Percentiles rank a stretch among this genome's conserved stretches.
These are phyloP conservation scores for Geopyxis carbonaria DNA, from an alignment of 495 filamentous ascomycete species.

Conservation along the genomic window DNA sequence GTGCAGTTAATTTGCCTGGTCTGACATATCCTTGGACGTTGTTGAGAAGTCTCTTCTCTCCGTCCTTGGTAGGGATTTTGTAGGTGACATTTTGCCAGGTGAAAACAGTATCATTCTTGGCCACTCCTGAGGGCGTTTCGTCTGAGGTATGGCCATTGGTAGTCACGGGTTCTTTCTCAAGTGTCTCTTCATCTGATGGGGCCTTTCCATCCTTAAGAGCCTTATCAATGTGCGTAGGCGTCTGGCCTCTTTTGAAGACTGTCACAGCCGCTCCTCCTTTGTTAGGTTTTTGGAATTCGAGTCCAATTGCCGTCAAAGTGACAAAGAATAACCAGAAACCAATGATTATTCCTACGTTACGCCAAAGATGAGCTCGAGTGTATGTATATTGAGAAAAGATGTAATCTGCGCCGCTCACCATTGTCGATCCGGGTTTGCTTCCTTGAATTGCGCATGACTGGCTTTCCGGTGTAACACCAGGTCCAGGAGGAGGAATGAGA, in stretches of 20 bases:
- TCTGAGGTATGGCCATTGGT: not conserved
- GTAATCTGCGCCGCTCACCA: slow-evolving; percentile 37
- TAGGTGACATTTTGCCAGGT: slow-evolving; percentile 71
- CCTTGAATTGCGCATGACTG: slow-evolving; percentile 47
- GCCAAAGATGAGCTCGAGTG: slow-evolving; percentile 42
- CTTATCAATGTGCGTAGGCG: slow-evolving; percentile 36
- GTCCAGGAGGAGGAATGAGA: slow-evolving; percentile 32
- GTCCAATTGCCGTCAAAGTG: slow-evolving; percentile 41
- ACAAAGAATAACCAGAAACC: slow-evolving; percentile 50
- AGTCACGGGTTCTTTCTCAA: slow-evolving; percentile 21
- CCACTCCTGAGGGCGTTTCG: slow-evolving; percentile 30
- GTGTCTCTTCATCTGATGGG: slow-evolving; percentile 34
- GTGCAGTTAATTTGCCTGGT: slow-evolving; percentile 53
- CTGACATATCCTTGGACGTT: slow-evolving; percentile 53
- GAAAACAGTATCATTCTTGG: slow-evolving; percentile 47
- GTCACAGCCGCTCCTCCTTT: slow-evolving; percentile 54
- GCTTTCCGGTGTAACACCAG: slow-evolving; percentile 18
- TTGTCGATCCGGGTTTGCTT: slow-evolving; percentile 30
- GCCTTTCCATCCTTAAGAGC: slow-evolving; percentile 30
- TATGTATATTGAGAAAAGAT: slow-evolving; percentile 40
- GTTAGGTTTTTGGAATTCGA: slow-evolving; percentile 54
- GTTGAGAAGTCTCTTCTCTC: slow-evolving; percentile 40
- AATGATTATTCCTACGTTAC: slow-evolving; percentile 53
- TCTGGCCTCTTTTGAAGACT: slow-evolving; percentile 47
- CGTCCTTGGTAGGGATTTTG: slow-evolving; percentile 45